Evolutionary conservation across 2,329 filamentous ascomycete genomes (phyloP).

Genomic region (Ascochyta clinopodiicola): DNA sequence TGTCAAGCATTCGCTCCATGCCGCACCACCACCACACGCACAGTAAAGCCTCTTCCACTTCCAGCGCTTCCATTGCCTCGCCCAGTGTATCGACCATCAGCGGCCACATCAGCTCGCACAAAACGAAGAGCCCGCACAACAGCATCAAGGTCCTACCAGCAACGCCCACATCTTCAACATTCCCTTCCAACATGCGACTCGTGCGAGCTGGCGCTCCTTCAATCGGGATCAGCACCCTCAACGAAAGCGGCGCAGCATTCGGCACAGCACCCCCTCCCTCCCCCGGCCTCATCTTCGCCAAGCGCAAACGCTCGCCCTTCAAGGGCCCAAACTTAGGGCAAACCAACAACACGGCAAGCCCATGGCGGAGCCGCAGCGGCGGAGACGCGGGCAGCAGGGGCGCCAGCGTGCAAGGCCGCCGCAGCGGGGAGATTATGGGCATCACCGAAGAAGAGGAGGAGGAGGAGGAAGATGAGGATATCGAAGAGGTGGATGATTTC

Average conservation of each 20-base stretch:
- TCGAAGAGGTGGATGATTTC: slow-evolving; percentile 67
- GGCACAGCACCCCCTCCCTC: slow-evolving; percentile 64
- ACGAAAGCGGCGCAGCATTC: slow-evolving; percentile 52
- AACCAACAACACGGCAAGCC: slow-evolving; percentile 45
- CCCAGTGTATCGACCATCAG: slow-evolving; percentile 57
- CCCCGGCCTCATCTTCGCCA: slow-evolving; percentile 74
- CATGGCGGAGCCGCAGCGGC: slow-evolving; percentile 29
- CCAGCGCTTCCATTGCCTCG: slow-evolving; percentile 69
- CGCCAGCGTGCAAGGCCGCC: slow-evolving; percentile 69
- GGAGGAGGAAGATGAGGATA: slow-evolving; percentile 39
- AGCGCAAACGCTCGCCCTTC: slow-evolving; percentile 80
- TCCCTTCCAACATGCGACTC: slow-evolving; percentile 86
- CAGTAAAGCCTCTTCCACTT: slow-evolving; percentile 93
- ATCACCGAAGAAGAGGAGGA: slow-evolving; percentile 52
- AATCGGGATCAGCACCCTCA: slow-evolving; percentile 36
- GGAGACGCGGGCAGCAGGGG: slow-evolving; percentile 35
- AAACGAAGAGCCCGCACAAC: slow-evolving; percentile 75
- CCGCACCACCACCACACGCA: slow-evolving; percentile 78
- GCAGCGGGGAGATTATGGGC: slow-evolving; percentile 78
- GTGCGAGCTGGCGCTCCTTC: slow-evolving; percentile 63
- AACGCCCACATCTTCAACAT: slow-evolving; percentile 74
- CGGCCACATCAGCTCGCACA: slow-evolving; percentile 68
- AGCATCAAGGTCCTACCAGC: slow-evolving; percentile 93
- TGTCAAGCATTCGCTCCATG: slow-evolving; percentile 91
- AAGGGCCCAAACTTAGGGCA: slow-evolving; percentile 71